Base-by-base conservation (phyloP, 306 rosid genomes). In the Acacia acuminata region DNA sequence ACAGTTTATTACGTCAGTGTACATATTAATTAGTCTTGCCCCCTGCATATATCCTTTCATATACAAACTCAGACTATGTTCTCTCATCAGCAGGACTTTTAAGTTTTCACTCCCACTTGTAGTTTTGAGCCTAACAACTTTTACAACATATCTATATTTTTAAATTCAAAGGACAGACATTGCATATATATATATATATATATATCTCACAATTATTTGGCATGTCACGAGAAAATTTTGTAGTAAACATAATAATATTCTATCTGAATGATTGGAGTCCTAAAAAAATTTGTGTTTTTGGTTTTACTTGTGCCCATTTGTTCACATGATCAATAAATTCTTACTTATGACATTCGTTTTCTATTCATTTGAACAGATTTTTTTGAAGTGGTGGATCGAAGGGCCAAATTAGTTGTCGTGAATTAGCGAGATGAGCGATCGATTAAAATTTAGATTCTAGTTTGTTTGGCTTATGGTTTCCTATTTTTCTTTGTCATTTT, bases 141-240 rank as follows among this genome's bases (percentile, higher is more conserved):
- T 40, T 22, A 14, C 69, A 27, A 34, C 44, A 66, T 12, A 16
- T 61, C 51, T 70, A 51, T 56, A 55, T 45, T 25, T 75, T 65
- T 76, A 34, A 24, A 76, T 74, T 40, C 10, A 20, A 42, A 32
- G 69, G 81, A 75, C 85, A 78, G 64, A 64, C 51, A 71, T 48
- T 40, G 53, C 40, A 72, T 43, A 17, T 78, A 36, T n/a, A n/a
- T n/a, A n/a, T n/a, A n/a, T n/a, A n/a, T n/a, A n/a, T n/a, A 3
- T 45, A 14, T 53, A 43, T 77, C 43, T 71, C 15, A 71, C 48
- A 84, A 78, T 80, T 82, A 65, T 47, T 69, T 58, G 79, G 81
- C 72, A 78, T 80, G 90, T 88, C 90, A 90, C 86, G 90, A 79
- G 90, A 87, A 77, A 71, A 81, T 73, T 82, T 84, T 82, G 82